Percentiles rank a stretch among this genome's conserved stretches.
Conservation (phyloP, 108 stramenopile genomes). For the Cyclostephanos tholiformis region DNA sequence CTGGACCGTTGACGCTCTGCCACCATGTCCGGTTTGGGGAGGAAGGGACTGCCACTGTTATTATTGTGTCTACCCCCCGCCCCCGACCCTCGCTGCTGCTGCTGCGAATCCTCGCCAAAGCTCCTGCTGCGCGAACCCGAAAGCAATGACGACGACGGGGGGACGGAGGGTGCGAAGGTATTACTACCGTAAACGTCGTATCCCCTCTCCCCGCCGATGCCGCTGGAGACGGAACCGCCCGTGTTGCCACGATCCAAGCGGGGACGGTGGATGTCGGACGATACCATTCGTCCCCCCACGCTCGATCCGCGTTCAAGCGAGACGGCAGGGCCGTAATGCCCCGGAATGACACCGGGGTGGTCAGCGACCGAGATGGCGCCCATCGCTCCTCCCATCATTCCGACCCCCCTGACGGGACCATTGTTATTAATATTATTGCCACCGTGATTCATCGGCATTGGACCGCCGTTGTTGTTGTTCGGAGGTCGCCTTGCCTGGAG, state of each 20-base stretch:
- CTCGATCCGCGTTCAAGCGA: neutral
- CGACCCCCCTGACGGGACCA: no score
- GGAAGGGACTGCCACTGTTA: neutral
- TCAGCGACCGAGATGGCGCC: neutral
- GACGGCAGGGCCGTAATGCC: constrained; percentile 21
- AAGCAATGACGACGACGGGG: neutral
- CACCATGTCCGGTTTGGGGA: neutral
- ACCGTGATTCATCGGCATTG: no score
- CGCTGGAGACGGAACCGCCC: neutral
- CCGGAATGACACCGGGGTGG: constrained; percentile 2
- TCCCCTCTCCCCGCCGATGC: constrained; percentile 3
- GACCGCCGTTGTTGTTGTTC: no score
- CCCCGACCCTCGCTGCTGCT: neutral
- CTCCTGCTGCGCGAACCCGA: constrained; percentile 20
- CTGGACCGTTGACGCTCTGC: constrained; percentile 7
- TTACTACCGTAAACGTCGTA: neutral
- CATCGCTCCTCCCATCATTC: constrained; percentile 9
- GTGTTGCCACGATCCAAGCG: neutral
- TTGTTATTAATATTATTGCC: no score
- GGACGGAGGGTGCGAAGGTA: neutral
- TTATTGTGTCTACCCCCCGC: constrained; percentile 6
- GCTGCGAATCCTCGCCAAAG: constrained; percentile 19
- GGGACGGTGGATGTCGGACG: no score
- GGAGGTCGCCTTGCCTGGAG: no score
- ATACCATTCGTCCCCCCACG: neutral